Percentiles rank a stretch among this genome's conserved stretches.
Conservation (phyloP, 2,329 filamentous ascomycete species). For the Aspergillus brasiliensis region DNA sequence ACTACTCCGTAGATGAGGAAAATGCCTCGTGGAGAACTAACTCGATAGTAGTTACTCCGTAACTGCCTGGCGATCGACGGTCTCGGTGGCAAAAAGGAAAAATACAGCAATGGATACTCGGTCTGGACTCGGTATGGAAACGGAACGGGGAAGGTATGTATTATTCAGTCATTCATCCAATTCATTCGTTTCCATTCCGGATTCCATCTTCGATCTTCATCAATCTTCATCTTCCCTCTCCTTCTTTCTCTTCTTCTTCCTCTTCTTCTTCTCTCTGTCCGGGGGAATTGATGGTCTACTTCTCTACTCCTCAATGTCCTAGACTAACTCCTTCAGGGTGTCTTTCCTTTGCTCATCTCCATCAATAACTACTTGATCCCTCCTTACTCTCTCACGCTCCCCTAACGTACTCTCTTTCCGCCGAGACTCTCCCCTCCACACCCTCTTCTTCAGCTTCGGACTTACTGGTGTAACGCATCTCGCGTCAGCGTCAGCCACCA, state of each 20-base stretch:
- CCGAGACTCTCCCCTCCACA: conserved; percentile 1
- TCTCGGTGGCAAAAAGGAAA: background rate
- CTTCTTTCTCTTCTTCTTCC: background rate
- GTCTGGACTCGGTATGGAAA: conserved; percentile 3
- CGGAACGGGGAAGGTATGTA: background rate
- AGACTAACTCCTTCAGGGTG: too few relatives aligned
- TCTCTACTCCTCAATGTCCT: too few relatives aligned
- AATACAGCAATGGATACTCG: too few relatives aligned
- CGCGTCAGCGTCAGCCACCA: conserved; percentile 13
- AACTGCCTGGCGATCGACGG: too few relatives aligned
- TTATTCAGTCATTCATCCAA: background rate
- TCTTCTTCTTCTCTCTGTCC: background rate
- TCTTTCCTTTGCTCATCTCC: too few relatives aligned
- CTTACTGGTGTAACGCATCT: conserved; percentile 5
- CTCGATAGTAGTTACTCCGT: too few relatives aligned
- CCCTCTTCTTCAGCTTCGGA: background rate
- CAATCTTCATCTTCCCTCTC: background rate
- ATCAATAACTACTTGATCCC: too few relatives aligned
- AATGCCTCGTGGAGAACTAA: too few relatives aligned
- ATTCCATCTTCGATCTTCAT: background rate
- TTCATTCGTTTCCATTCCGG: conserved; percentile 1
- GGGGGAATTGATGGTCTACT: too few relatives aligned
- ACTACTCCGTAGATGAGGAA: too few relatives aligned
- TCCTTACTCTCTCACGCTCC: too few relatives aligned
- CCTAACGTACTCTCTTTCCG: background rate